Base-by-base conservation (phyloP, 805 yeast species). In the Kregervanrija fluxuum region DNA sequence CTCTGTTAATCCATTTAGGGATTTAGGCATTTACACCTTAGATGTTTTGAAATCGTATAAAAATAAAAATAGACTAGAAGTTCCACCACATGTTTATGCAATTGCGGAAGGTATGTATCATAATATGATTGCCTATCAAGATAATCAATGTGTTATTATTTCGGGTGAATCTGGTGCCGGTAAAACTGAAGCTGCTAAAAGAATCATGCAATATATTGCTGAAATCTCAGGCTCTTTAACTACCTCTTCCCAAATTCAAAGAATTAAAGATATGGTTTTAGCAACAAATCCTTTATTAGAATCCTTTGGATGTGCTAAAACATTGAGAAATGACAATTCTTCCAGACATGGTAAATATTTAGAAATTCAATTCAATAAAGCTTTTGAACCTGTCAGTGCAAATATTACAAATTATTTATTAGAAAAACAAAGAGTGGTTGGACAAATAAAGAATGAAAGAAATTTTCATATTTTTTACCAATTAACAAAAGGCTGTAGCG, bases 81-180 rank as follows among this genome's bases (percentile, higher is more conserved):
- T 85, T 30, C 95, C 98, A 13, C 99, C 99, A 3, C 99, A 93
- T 66, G 99, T 93, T 30, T 93, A 83, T 66, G 96, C 98, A 43
- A 89, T 93, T 57, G 99, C 99, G 10, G 99, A 93, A 66, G 69
- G 95, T 33, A 89, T 93, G 95, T 93, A 84, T 65, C 91, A 93
- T 67, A 86, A 91, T 63, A 75, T 93, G 81, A 90, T 90, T 65
- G 84, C 95, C 0, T 93, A 93, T 66, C 79, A 85, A 47, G 98
- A 93, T 56, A 88, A 81, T 60, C 99, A 93, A 64, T 91, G 98
- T 74, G 98, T 93, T 16, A 93, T 93, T 55, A 93, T 93, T 53
- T 86, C 96, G 3, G 98, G 98, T 46, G 98, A 91, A 64, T 86
- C 96, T 1, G 98, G 98, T 50, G 98, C 98, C 4, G 98, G 98